Evolutionary conservation across 306 rosid genomes (phyloP).

Genomic region (Ammopiptanthus mongolicus): DNA sequence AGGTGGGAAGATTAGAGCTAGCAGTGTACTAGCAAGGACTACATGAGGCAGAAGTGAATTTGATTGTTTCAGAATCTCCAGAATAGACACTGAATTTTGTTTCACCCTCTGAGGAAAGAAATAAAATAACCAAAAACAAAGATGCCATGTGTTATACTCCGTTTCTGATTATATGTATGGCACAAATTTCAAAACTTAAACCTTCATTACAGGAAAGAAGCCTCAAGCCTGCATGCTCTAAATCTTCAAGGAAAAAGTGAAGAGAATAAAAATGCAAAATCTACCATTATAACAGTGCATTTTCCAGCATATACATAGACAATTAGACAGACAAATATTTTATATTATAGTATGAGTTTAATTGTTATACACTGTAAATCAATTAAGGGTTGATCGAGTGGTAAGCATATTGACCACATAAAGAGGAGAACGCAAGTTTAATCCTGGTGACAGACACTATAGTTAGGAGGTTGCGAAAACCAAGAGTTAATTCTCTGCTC

Average conservation of each 20-base stretch:
- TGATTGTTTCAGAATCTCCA: slow-evolving; percentile 60
- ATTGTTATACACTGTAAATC: too few relatives aligned
- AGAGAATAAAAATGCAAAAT: background rate
- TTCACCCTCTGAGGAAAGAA: slow-evolving; percentile 37
- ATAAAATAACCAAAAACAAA: slow-evolving; percentile 2
- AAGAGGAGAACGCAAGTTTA: too few relatives aligned
- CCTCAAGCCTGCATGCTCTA: background rate
- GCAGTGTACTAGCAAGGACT: slow-evolving; percentile 65
- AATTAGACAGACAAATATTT: too few relatives aligned
- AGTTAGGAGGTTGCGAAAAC: too few relatives aligned
- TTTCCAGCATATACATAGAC: background rate
- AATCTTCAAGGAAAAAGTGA: background rate
- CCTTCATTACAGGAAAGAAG: background rate
- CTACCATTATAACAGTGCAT: background rate
- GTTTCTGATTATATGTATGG: background rate
- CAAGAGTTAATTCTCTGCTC: too few relatives aligned
- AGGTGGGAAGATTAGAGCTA: slow-evolving; percentile 81
- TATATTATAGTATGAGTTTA: too few relatives aligned
- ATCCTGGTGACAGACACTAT: too few relatives aligned
- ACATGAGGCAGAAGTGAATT: slow-evolving; percentile 81
- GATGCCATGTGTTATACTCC: background rate
- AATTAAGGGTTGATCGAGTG: too few relatives aligned
- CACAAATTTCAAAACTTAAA: background rate
- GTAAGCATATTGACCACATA: too few relatives aligned
- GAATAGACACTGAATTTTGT: slow-evolving; percentile 32